A percentile compares a stretch with the other conserved stretches of the same genome.
phyloP scores from a whole-genome alignment of 2,329 filamentous ascomycete species.

The Verticillium alfalfae region DNA sequence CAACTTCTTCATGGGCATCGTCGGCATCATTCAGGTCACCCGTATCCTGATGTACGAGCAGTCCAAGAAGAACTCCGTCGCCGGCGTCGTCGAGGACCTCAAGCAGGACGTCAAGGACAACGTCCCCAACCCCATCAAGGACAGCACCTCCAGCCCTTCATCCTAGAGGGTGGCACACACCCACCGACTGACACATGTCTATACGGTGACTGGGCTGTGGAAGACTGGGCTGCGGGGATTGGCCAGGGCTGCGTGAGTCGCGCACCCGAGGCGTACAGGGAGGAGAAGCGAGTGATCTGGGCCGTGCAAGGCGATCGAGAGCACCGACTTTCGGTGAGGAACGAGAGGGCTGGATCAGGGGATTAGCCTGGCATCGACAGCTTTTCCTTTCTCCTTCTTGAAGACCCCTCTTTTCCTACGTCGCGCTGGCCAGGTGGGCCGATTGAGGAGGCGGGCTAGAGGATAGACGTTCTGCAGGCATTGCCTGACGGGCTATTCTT shows the following conservation, averaged over 20 bases:
- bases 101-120: conserved; percentile 21
- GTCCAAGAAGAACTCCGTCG: conserved; percentile 43
- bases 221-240: not conserved
- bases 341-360: too few relatives aligned
- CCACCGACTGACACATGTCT: not conserved
- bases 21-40: conserved; percentile 75
- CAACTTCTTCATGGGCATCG: conserved; percentile 94
- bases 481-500: not conserved
- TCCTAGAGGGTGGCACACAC: not conserved
- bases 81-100: conserved; percentile 28
- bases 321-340: not conserved
- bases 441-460: not conserved
- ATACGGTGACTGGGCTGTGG: not conserved
- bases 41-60: conserved; percentile 67
- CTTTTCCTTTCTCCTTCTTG: not conserved
- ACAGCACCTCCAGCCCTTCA: not conserved
- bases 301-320: too few relatives aligned
- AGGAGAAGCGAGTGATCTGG: too few relatives aligned
- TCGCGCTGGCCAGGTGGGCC: not conserved
- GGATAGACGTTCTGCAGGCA: not conserved
- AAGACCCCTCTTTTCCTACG: not conserved
- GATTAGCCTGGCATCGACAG: not conserved
- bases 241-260: not conserved
- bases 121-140: conserved; percentile 6
- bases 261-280: too few relatives aligned